Evolutionary conservation across 768 basidiomycete species (phyloP), one percentile per base, ranked within the genome.

Genomic region (Lactarius hatsudake): DNA sequence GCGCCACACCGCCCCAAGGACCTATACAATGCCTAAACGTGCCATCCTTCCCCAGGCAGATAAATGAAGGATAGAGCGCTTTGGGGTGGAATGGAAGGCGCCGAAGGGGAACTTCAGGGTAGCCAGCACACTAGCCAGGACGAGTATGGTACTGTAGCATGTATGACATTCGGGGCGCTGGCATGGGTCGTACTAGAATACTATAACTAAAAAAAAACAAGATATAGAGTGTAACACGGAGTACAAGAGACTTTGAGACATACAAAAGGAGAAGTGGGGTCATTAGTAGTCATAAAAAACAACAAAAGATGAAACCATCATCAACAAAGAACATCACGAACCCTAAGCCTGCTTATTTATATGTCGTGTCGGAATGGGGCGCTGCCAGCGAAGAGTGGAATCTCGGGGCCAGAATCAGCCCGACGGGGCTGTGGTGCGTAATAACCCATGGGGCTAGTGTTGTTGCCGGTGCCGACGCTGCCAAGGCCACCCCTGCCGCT

Each of bases 351-450:
- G 23, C 17, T n/a, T 26, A 20, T 28, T 28, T 36, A 53, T 17
- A 69, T 10, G 59, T 63, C 34, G n/a, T 59, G 40, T 26, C 43
- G 53, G 58, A 71, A 71, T 1, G 62, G 67, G 0, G 51, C 42
- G 43, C 59, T 65, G 45, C 68, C 70, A 15, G 68, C 68, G 38
- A 71, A 69, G 4, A 65, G 64, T 3, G 34, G 57, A 12, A 70
- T 26, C 9, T 63, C 53, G 17, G 62, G 38, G 34, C 40, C 67
- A 28, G 69, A 69, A 20, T 64, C 61, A 45, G 54, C 69, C 6
- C 60, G 61, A 12, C 59, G 67, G 32, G 67, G 67, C 7, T 61
- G 62, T 20, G 67, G 59, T 5, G 63, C 36, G 4, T 48, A 55
- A 56, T 45, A 55, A 12, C 30, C 30, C 38, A 53, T 3, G 26